A percentile compares a stretch with the other conserved stretches of the same genome.
Evolutionary conservation across 768 basidiomycete genomes (phyloP).

Genomic region (Termitomyces sp.): DNA sequence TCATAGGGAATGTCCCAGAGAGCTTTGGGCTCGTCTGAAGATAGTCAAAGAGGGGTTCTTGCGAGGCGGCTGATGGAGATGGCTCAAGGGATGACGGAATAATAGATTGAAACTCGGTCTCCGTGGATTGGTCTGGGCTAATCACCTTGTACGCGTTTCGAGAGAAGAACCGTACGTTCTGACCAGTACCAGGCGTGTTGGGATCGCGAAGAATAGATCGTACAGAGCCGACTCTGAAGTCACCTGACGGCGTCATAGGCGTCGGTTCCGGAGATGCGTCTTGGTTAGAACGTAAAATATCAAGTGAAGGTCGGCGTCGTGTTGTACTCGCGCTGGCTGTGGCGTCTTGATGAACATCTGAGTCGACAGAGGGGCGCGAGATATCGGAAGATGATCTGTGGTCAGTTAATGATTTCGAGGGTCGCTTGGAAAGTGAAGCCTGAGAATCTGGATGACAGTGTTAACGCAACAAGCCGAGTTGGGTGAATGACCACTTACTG

Average conservation of each 20-base stretch:
- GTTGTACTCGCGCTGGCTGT: constrained; percentile 13
- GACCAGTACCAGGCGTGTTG: constrained; percentile 71
- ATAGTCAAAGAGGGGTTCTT: constrained; percentile 23
- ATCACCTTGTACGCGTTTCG: constrained; percentile 60
- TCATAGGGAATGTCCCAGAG: constrained; percentile 23
- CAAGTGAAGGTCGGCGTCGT: constrained; percentile 31
- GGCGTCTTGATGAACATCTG: neutral
- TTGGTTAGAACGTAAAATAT: constrained; percentile 25
- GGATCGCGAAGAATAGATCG: constrained; percentile 70
- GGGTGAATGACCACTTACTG: constrained; percentile 22
- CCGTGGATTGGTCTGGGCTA: constrained; percentile 56
- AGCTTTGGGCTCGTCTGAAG: constrained; percentile 20
- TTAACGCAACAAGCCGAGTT: neutral
- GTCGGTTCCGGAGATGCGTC: constrained; percentile 11
- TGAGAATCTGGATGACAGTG: constrained; percentile 22
- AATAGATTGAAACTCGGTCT: constrained; percentile 28
- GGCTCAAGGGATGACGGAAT: constrained; percentile 20
- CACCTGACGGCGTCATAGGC: constrained; percentile 23
- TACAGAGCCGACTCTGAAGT: constrained; percentile 44
- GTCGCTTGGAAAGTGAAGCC: constrained; percentile 22
- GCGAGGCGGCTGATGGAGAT: constrained; percentile 10
- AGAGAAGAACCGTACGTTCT: constrained; percentile 75
- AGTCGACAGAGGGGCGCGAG: constrained; percentile 17
- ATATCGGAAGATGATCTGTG: constrained; percentile 29
- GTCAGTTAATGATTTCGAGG: constrained; percentile 10